A percentile compares a stretch with the other conserved stretches of the same genome.
phyloP scores from a whole-genome alignment of 2,329 filamentous ascomycete genomes.

The Neocucurbitaria cava region DNA sequence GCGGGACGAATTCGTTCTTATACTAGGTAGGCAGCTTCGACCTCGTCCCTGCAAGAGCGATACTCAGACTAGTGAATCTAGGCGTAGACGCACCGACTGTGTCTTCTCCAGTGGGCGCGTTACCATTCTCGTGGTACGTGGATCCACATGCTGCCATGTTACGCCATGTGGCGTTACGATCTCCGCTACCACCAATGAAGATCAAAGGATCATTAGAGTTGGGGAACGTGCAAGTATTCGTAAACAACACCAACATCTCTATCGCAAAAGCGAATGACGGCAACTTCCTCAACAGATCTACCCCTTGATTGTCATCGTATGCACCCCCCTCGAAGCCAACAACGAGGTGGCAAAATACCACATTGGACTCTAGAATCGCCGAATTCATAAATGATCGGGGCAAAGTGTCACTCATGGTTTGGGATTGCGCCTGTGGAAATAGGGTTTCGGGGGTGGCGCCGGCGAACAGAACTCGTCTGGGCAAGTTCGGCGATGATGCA shows the following conservation, averaged over 20 bases:
- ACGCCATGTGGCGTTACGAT: background rate
- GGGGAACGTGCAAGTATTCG: background rate
- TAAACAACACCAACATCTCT: background rate
- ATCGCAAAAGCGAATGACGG: too few relatives aligned
- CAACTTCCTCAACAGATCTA: too few relatives aligned
- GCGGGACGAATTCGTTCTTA: background rate
- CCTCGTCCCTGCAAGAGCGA: background rate
- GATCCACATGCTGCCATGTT: background rate
- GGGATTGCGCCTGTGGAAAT: background rate
- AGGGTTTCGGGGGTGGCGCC: constrained; percentile 7
- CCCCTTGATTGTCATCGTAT: background rate
- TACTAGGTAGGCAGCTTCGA: background rate
- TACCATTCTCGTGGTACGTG: background rate
- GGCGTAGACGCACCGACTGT: background rate
- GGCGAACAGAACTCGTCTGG: background rate
- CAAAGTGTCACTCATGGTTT: background rate
- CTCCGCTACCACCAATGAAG: background rate
- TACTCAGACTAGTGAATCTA: background rate
- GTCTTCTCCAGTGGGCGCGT: background rate
- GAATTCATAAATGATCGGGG: background rate
- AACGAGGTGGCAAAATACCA: background rate
- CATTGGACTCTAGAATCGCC: background rate
- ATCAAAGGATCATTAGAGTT: background rate
- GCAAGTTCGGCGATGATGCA: background rate
- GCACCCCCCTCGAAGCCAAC: background rate